A percentile compares a stretch with the other conserved stretches of the same genome.
phyloP scores from a whole-genome alignment of 352 stramenopile species.

The Phytophthora litchii region DNA sequence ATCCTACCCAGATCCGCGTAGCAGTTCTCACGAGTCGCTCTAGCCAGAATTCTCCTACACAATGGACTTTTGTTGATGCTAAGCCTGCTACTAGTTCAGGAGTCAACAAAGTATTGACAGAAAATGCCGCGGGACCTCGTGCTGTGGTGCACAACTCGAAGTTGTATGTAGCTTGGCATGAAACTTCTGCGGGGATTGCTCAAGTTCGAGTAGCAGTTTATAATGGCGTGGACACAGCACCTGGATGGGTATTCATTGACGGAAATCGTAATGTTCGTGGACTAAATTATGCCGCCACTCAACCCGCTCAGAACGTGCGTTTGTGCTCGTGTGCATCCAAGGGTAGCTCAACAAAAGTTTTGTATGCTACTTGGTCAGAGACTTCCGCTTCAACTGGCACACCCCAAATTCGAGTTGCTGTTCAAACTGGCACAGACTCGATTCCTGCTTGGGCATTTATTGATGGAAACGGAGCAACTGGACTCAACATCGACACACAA shows the following conservation, averaged over 20 bases:
- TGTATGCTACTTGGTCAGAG: conserved; percentile 71
- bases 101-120: conserved; percentile 52
- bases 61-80: conserved; percentile 50
- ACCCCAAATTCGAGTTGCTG: conserved; percentile 59
- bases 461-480: conserved; percentile 48
- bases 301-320: conserved; percentile 39
- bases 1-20: conserved; percentile 57
- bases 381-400: conserved; percentile 25
- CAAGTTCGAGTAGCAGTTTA: conserved; percentile 69
- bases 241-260: conserved; percentile 63
- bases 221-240: conserved; percentile 45
- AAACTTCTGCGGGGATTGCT: conserved; percentile 24
- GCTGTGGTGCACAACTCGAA: conserved; percentile 41
- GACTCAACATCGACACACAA: conserved; percentile 47
- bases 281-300: conserved; percentile 48
- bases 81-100: conserved; percentile 30
- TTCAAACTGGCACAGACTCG: conserved; percentile 44
- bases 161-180: conserved; percentile 68
- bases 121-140: conserved; percentile 42
- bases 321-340: conserved; percentile 47
- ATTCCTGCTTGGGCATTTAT: conserved; percentile 54
- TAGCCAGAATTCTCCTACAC: conserved; percentile 18
- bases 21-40: conserved; percentile 39
- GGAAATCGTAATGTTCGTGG: conserved; percentile 45
- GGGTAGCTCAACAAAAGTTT: conserved; percentile 8